Evolutionary conservation across 1,284 basidiomycete species (phyloP).

Genomic region (Boletus sp.): DNA sequence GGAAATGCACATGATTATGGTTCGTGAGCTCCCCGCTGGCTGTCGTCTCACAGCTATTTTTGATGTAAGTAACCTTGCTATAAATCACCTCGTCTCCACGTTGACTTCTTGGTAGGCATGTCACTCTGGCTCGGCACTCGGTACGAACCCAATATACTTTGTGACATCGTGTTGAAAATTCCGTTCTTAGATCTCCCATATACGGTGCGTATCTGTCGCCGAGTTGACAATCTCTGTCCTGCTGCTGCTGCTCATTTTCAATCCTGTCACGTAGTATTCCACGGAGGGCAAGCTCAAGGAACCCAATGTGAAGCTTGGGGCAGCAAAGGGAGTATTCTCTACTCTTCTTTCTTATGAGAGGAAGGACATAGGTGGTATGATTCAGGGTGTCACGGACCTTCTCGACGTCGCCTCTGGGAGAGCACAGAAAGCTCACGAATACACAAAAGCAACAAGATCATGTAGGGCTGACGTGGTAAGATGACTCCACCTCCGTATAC

Average conservation of each 20-base stretch:
- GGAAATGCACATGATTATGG: conserved; percentile 71
- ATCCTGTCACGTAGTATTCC: conserved; percentile 56
- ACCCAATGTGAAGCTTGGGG: conserved; percentile 77
- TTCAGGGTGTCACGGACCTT: conserved; percentile 44
- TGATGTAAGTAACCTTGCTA: conserved; percentile 54
- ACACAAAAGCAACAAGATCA: conserved; percentile 66
- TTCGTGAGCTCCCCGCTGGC: conserved; percentile 72
- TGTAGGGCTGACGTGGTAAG: conserved; percentile 68
- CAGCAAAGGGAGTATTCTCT: conserved; percentile 69
- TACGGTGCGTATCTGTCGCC: conserved; percentile 38
- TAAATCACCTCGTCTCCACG: neutral
- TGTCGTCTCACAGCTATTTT: conserved; percentile 88
- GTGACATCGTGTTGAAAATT: conserved; percentile 6
- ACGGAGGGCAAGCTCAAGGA: conserved; percentile 94
- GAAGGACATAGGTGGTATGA: conserved; percentile 73
- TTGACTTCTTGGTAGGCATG: conserved; percentile 44
- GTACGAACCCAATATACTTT: conserved; percentile 32
- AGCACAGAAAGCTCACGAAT: conserved; percentile 56
- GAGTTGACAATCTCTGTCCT: neutral
- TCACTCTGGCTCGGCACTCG: conserved; percentile 65
- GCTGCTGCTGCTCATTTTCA: neutral
- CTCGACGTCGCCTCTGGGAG: conserved; percentile 41
- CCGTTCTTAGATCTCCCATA: conserved; percentile 51
- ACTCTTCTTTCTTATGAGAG: conserved; percentile 69
- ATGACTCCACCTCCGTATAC: conserved; percentile 12